Percentiles rank a stretch among this genome's conserved stretches.
phyloP scores from a whole-genome alignment of 257 asterid genomes.

The Lycium barbarum region DNA sequence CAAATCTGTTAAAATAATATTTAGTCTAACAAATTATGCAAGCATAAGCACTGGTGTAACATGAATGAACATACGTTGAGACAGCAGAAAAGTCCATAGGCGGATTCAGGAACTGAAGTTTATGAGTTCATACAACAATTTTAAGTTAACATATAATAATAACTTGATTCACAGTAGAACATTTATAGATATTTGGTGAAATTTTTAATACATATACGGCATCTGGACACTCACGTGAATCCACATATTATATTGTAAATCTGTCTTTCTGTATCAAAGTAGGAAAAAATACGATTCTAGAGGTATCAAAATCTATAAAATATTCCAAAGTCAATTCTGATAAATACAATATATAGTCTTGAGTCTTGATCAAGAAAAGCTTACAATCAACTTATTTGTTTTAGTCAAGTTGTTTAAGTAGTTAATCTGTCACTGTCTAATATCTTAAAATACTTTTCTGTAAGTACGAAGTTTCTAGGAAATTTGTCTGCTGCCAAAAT shows the following conservation, averaged over 20 bases:
- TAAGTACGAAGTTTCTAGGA: slow-evolving; percentile 15
- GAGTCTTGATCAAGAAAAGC: slow-evolving; percentile 1
- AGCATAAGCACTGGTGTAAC: not conserved
- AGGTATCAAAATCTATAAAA: not conserved
- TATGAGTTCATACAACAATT: fast-evolving
- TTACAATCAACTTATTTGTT: not conserved
- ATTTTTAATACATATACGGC: too few species aligned
- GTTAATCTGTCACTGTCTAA: not conserved
- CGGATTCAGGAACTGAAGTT: fast-evolving
- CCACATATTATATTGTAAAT: not conserved
- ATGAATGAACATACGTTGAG: not conserved
- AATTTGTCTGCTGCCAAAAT: not conserved
- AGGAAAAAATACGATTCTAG: not conserved
- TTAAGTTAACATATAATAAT: not conserved
- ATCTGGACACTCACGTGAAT: not conserved
- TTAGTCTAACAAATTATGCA: not conserved
- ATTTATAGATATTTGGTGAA: not conserved
- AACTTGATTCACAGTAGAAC: not conserved
- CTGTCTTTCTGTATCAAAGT: not conserved
- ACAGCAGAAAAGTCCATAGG: not conserved
- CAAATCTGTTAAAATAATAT: not conserved
- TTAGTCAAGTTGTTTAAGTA: not conserved
- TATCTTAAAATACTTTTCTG: not conserved
- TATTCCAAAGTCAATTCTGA: not conserved
- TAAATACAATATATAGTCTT: not conserved